Evolutionary conservation across 306 rosid species (phyloP).

Genomic region (Sechiopsis laciniata): DNA sequence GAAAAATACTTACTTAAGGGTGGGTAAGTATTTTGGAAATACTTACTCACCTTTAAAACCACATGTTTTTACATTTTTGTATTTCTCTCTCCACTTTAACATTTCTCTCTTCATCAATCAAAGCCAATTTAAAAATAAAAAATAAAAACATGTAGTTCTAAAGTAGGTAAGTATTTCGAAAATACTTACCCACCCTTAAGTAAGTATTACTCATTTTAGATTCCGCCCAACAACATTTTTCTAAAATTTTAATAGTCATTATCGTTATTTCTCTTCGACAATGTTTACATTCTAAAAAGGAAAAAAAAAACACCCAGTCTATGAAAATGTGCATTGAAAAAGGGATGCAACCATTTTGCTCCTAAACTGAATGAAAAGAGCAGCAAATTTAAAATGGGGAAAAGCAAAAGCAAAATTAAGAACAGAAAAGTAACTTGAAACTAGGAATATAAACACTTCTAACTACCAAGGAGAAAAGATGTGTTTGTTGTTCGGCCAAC

Average conservation of each 20-base stretch:
- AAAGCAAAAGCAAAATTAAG: background rate
- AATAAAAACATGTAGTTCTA: no score
- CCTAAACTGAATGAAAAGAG: background rate
- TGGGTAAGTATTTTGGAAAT: no score
- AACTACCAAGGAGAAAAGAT: constrained; percentile 40
- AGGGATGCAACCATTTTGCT: background rate
- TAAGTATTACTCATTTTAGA: no score
- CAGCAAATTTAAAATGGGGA: background rate
- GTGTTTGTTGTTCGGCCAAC: constrained; percentile 57
- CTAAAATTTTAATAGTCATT: background rate
- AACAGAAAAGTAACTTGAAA: constrained; percentile 41
- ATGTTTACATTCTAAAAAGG: background rate
- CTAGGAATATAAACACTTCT: constrained; percentile 65
- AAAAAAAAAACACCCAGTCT: no score
- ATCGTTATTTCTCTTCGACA: background rate
- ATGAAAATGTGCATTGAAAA: background rate
- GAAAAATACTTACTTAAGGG: no score
- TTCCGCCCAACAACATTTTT: background rate
- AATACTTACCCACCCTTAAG: no score
- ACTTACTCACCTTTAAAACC: no score
- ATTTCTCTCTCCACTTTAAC: no score
- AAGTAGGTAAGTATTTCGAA: no score
- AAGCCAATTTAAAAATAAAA: no score
- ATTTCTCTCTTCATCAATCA: no score
- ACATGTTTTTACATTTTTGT: no score